A percentile compares a stretch with the other conserved stretches of the same genome.
Evolutionary conservation across 1,284 basidiomycete genomes (phyloP).

Genomic region (Ceratobasidium sp.): DNA sequence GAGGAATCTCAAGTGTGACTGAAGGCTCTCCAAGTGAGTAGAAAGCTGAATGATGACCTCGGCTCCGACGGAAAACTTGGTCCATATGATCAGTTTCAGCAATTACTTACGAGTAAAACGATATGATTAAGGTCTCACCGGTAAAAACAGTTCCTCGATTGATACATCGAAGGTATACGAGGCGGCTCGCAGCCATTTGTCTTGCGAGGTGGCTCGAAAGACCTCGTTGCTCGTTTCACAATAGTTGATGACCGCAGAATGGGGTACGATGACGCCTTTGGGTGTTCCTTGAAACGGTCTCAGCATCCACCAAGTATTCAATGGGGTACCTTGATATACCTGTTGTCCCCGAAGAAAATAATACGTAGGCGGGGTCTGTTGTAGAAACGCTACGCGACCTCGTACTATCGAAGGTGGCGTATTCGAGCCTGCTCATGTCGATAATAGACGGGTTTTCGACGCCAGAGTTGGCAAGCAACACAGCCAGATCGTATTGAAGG

Average conservation of each 20-base stretch:
- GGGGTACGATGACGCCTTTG: background rate
- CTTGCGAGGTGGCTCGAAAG: background rate
- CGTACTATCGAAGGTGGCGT: too few species aligned
- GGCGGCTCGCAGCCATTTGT: background rate
- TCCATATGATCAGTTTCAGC: too few species aligned
- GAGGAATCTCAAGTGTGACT: background rate
- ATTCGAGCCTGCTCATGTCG: too few species aligned
- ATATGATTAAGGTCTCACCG: too few species aligned
- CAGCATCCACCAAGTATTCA: too few species aligned
- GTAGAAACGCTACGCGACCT: too few species aligned
- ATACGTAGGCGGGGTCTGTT: slow-evolving; percentile 9
- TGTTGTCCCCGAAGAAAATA: slow-evolving; percentile 28
- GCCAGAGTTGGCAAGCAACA: background rate
- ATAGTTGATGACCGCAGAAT: slow-evolving; percentile 2
- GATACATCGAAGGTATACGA: slow-evolving; percentile 3
- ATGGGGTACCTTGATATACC: background rate
- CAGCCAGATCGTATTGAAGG: background rate
- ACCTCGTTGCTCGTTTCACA: background rate
- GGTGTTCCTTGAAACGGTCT: background rate
- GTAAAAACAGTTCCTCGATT: background rate
- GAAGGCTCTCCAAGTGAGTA: background rate
- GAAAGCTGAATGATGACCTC: background rate
- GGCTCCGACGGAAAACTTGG: background rate
- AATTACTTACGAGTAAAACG: background rate
- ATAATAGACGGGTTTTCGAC: too few species aligned